Evolutionary conservation across 495 filamentous ascomycete species (phyloP), one percentile per base, ranked within the genome.

Genomic region (Xylaria grammica): DNA sequence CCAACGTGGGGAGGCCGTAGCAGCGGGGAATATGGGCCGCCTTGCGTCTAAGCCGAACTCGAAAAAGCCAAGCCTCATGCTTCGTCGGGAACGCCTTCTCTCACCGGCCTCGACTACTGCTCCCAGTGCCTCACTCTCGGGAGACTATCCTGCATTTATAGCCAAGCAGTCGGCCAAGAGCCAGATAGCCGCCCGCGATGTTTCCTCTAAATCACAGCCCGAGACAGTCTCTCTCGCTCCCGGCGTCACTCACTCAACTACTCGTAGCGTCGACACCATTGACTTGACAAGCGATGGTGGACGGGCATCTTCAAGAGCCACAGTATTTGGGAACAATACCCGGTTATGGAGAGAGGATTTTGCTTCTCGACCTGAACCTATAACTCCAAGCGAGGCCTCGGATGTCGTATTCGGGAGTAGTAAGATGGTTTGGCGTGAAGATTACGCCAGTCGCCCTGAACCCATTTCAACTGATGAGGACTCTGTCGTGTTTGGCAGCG

Each of bases 261-360:
- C 59, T 27, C 63, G 50, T 49, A 54, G 53, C 34, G 51, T 90
- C 34, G 88, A 90, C 52, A 78, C 88, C 0, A 83, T 95, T 60
- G 92, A 95, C 69, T 74, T 96, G 42, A 95, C 91, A 1, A 86
- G 82, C 15, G 87, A 85, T 42, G 85, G 76, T 69, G 64, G 60
- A 68, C 74, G 22, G 65, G 75, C 40, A 50, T 77, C 44, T 30
- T 68, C 79, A 20, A 77, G 74, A 51, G 79, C 79, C 6, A 58
- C 81, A 61, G 77, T 76, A 4, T 83, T 89, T 72, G 80, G 82
- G 10, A 84, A 87, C 17, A 75, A 86, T 34, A 78, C 74, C 40
- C 73, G 72, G 36, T 36, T 90, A 64, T 91, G 88, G 89, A 77
- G 75, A 17, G 88, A 90, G 67, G 86, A 87, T 30, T 79, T 77